A percentile compares a stretch with the other conserved stretches of the same genome.
Conservation (phyloP, 306 rosid species). For the Vicia faba region DNA sequence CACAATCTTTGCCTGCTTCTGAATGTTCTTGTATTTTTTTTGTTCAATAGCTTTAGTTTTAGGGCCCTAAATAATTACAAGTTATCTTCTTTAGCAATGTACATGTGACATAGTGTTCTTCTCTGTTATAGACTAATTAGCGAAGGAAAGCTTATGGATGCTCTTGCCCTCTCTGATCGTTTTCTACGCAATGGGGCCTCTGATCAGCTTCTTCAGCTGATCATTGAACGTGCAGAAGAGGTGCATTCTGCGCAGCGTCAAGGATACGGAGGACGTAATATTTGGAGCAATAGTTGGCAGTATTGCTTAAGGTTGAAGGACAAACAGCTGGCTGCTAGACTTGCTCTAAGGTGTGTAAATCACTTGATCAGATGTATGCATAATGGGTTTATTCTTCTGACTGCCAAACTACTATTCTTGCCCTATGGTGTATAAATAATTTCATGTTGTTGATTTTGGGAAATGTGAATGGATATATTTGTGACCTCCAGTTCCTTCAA, state of each 20-base stretch:
- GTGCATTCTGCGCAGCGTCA: conserved; percentile 58
- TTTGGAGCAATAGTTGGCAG: conserved; percentile 94
- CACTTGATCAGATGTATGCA: conserved; percentile 29
- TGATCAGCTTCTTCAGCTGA: conserved; percentile 77
- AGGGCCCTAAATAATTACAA: conserved; percentile 12
- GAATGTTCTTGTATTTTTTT: conserved; percentile 16
- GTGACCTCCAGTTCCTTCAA: conserved; percentile 6
- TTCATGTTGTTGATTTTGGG: conserved; percentile 31
- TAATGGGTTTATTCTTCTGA: conserved; percentile 17
- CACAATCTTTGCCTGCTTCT: conserved; percentile 12
- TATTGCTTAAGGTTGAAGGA: conserved; percentile 95
- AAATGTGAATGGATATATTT: conserved; percentile 30
- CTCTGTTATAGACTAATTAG: conserved; percentile 66
- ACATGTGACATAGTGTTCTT: conserved; percentile 29
- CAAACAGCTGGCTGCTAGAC: conserved; percentile 87
- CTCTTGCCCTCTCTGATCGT: conserved; percentile 97
- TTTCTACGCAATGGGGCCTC: conserved; percentile 96
- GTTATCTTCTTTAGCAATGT: conserved; percentile 33
- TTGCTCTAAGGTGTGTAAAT: conserved; percentile 74
- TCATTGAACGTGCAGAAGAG: conserved; percentile 80
- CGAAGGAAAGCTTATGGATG: conserved; percentile 92
- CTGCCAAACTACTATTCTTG: conserved; percentile 59
- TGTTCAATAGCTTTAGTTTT: conserved; percentile 23
- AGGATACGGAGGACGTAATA: conserved; percentile 59
- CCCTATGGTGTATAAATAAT: conserved; percentile 59